Conservation (phyloP, 164 flowering plant genomes). For the Houttuynia cordata region DNA sequence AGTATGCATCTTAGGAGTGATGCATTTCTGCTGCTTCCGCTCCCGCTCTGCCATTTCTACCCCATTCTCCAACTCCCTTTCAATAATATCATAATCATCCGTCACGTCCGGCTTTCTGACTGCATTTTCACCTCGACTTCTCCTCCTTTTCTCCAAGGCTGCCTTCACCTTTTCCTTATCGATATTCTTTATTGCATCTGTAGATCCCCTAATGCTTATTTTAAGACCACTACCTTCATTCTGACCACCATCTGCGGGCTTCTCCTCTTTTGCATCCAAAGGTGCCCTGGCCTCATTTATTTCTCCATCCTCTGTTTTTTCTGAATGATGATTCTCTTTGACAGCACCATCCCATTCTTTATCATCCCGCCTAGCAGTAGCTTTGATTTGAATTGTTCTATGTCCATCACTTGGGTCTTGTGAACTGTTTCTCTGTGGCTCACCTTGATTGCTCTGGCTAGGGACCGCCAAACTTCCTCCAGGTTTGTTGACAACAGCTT, state of each 20-base stretch:
- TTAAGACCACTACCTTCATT: slow-evolving; percentile 30
- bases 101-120: slow-evolving; percentile 40
- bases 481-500: slow-evolving; percentile 4
- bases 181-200: slow-evolving; percentile 47
- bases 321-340: slow-evolving; percentile 17
- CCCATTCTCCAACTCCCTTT: slow-evolving; percentile 81
- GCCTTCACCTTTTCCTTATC: slow-evolving; percentile 80
- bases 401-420: slow-evolving; percentile 37
- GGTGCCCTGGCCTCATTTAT: slow-evolving; percentile 25
- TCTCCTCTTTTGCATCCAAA: slow-evolving; percentile 26
- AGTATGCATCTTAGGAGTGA: slow-evolving; percentile 6
- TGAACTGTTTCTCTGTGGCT: slow-evolving; percentile 14
- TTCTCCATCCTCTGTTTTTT: slow-evolving; percentile 21
- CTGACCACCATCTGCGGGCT: slow-evolving; percentile 13
- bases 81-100: slow-evolving; percentile 87
- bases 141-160: slow-evolving; percentile 49
- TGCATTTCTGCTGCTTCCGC: slow-evolving; percentile 46
- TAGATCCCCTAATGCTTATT: slow-evolving; percentile 34
- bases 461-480: slow-evolving; percentile 20
- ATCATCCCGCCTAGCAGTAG: slow-evolving; percentile 14
- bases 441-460: slow-evolving; percentile 25
- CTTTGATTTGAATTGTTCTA: slow-evolving; percentile 28
- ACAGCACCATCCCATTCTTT: slow-evolving; percentile 19
- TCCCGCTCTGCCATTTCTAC: slow-evolving; percentile 57
- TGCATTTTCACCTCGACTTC: slow-evolving; percentile 40